Evolutionary conservation across 768 basidiomycete species (phyloP).

Genomic region (Lentinula raphanica): DNA sequence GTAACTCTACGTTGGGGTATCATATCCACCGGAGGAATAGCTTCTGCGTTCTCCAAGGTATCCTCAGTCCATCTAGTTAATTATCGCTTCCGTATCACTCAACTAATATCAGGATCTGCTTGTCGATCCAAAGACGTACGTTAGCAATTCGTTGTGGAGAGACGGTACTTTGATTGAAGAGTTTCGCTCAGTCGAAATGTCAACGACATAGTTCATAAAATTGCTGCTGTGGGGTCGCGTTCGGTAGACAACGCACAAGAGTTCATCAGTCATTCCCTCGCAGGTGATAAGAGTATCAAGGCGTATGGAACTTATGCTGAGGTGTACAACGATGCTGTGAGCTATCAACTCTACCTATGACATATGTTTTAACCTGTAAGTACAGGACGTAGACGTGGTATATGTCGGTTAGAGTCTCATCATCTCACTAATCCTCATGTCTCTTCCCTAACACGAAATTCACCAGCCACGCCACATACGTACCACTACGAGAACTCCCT

Average conservation of each 20-base stretch:
- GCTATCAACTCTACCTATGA: not conserved
- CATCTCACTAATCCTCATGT: not conserved
- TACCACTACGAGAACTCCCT: slow-evolving; percentile 75
- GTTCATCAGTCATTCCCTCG: slow-evolving; percentile 55
- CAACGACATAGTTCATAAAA: slow-evolving; percentile 60
- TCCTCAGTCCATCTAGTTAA: no score
- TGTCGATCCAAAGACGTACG: slow-evolving; percentile 66
- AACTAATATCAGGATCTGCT: slow-evolving; percentile 51
- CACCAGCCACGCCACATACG: slow-evolving; percentile 76
- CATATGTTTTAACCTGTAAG: not conserved
- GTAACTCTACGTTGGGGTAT: slow-evolving; percentile 70
- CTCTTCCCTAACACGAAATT: not conserved
- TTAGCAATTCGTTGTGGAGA: not conserved
- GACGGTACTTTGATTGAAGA: not conserved
- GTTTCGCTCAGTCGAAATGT: slow-evolving; percentile 47
- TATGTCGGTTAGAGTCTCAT: slow-evolving; percentile 54
- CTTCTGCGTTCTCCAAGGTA: slow-evolving; percentile 64
- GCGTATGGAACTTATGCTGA: slow-evolving; percentile 71
- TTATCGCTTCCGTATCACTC: no score
- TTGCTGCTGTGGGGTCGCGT: slow-evolving; percentile 76
- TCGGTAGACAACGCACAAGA: slow-evolving; percentile 58
- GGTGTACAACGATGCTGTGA: slow-evolving; percentile 52
- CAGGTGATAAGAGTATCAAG: slow-evolving; percentile 50
- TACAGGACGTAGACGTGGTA: slow-evolving; percentile 65
- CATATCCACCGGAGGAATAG: slow-evolving; percentile 77